phyloP scores from a whole-genome alignment of 176 grass and related monocot genomes.

The Urochloa ruziziensis region DNA sequence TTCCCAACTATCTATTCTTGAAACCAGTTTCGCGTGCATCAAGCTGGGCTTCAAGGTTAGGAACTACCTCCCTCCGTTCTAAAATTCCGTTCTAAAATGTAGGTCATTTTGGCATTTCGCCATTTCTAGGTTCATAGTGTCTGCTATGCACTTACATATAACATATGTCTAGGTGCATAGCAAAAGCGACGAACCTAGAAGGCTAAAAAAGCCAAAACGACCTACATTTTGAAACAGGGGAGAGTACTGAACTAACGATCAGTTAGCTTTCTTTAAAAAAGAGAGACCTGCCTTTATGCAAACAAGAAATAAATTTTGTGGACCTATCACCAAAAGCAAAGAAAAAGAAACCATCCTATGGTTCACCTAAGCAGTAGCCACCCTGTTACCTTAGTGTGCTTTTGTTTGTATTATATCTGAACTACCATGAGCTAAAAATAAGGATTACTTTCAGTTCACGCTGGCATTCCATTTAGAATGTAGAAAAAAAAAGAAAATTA shows the following conservation, averaged over 20 bases:
- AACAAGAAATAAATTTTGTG: background rate
- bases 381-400: background rate
- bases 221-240: too few species aligned
- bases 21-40: background rate
- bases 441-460: background rate
- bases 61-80: too few species aligned
- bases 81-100: too few species aligned
- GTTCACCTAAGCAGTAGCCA: background rate
- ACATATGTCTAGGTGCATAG: too few species aligned
- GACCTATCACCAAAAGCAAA: background rate
- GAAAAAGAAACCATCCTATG: background rate
- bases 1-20: background rate
- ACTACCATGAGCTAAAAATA: background rate
- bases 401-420: background rate
- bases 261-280: background rate
- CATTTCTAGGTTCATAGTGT: too few species aligned
- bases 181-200: too few species aligned
- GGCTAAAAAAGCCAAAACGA: too few species aligned
- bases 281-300: background rate
- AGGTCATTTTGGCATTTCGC: too few species aligned
- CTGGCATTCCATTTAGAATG: background rate
- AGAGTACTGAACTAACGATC: background rate
- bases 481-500: background rate
- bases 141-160: too few species aligned
- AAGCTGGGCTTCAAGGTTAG: background rate